A percentile compares a stretch with the other conserved stretches of the same genome.
Conservation (phyloP, 202 grass and related monocot species). For the Panicum virgatum region DNA sequence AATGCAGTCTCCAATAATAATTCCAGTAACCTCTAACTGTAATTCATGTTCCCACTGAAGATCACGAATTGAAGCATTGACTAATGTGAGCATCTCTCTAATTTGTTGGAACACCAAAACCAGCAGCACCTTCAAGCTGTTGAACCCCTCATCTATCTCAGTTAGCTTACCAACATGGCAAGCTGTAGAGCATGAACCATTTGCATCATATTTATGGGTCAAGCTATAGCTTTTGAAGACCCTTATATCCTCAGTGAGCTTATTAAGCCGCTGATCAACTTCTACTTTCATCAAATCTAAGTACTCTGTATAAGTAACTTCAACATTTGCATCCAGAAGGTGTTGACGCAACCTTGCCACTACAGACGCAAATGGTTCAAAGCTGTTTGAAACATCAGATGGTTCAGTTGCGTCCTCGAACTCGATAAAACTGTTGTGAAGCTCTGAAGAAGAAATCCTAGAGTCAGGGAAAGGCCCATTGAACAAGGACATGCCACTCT, state of each 20-base stretch:
- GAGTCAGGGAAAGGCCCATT: not conserved
- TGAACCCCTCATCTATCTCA: constrained; percentile 62
- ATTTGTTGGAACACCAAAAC: constrained; percentile 66
- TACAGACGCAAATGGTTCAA: constrained; percentile 33
- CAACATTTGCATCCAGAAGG: constrained; percentile 41
- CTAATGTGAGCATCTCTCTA: constrained; percentile 48
- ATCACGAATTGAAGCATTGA: constrained; percentile 54
- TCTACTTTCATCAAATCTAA: constrained; percentile 51
- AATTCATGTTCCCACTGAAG: constrained; percentile 72
- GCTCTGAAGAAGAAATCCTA: not conserved
- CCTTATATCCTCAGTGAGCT: constrained; percentile 49
- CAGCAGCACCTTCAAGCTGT: constrained; percentile 56
- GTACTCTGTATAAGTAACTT: constrained; percentile 39
- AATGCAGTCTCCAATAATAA: constrained; percentile 70
- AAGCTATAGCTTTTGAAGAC: constrained; percentile 35
- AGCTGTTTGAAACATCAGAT: constrained; percentile 13
- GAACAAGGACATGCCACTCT: constrained; percentile 12
- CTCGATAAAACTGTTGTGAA: not conserved
- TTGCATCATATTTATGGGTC: constrained; percentile 21
- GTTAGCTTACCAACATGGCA: constrained; percentile 36
- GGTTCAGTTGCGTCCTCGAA: constrained; percentile 2
- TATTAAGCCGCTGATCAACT: constrained; percentile 49
- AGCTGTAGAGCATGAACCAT: constrained; percentile 23
- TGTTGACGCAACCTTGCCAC: constrained; percentile 32
- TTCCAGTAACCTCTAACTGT: constrained; percentile 71